phyloP scores from a whole-genome alignment of 768 basidiomycete genomes.

The Termitomyces sp. region DNA sequence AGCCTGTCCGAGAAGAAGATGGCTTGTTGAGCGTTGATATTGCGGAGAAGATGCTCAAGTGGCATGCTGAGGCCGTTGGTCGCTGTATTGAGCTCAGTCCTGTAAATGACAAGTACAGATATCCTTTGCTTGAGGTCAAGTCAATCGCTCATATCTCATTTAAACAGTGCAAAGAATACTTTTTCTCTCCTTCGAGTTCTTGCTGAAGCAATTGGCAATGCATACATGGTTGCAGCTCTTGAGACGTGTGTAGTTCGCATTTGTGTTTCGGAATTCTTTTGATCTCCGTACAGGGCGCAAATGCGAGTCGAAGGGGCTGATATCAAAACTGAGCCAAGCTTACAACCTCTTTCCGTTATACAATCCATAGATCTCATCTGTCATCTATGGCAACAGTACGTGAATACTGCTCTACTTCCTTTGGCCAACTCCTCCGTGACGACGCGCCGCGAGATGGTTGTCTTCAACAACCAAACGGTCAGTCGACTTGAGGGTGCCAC shows the following conservation, averaged over 20 bases:
- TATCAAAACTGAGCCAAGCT: constrained; percentile 71
- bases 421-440: constrained; percentile 83
- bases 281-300: constrained; percentile 47
- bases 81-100: constrained; percentile 87
- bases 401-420: constrained; percentile 85
- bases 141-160: not conserved
- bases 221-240: constrained; percentile 86
- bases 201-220: constrained; percentile 77
- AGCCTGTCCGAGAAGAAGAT: constrained; percentile 74
- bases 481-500: constrained; percentile 80
- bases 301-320: constrained; percentile 70
- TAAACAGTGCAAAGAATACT: constrained; percentile 78
- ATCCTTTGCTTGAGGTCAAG: not conserved
- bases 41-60: constrained; percentile 89
- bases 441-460: constrained; percentile 84
- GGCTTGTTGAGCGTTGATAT: constrained; percentile 69
- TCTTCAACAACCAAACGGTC: constrained; percentile 86
- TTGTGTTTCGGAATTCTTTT: not conserved
- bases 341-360: constrained; percentile 62
- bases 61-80: constrained; percentile 97
- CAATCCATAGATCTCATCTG: constrained; percentile 79
- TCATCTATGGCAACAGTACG: constrained; percentile 96
- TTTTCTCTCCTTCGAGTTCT: constrained; percentile 78
- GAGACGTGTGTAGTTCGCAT: constrained; percentile 66
- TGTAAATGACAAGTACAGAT: constrained; percentile 74